These are phyloP conservation scores for Pseudonitzschia delicatissima DNA, from an alignment of 108 stramenopile genomes.

Conservation along the genomic window DNA sequence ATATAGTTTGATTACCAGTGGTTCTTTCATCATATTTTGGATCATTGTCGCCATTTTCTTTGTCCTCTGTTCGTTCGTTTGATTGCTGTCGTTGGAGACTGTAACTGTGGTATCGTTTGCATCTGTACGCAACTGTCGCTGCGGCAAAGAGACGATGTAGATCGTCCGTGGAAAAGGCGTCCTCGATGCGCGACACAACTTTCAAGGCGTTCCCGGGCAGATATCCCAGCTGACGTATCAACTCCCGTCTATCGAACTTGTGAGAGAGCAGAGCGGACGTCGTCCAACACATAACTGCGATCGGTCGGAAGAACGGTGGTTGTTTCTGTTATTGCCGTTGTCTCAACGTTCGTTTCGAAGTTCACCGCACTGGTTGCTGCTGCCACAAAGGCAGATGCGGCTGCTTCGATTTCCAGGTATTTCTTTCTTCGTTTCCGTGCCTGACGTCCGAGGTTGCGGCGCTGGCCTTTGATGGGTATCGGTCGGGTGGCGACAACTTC, in stretches of 20 bases:
- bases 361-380: background rate
- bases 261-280: conserved; percentile 13
- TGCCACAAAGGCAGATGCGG: conserved; percentile 1
- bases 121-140: conserved; percentile 6
- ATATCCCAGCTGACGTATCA: conserved; percentile 69
- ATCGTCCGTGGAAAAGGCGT: conserved; percentile 12
- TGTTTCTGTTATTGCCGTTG: background rate
- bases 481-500: background rate
- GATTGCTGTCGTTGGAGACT: background rate
- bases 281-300: conserved; percentile 26
- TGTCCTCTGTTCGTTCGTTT: background rate
- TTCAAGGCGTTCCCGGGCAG: conserved; percentile 76
- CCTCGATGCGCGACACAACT: conserved; percentile 42
- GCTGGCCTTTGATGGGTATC: background rate
- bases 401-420: conserved; percentile 26
- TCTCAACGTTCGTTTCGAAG: background rate
- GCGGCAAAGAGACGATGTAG: conserved; percentile 3
- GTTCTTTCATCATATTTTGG: conserved; percentile 15
- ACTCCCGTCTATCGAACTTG: conserved; percentile 33
- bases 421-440: conserved; percentile 43
- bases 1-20: conserved; percentile 72
- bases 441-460: conserved; percentile 35
- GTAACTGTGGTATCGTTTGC: background rate
- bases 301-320: conserved; percentile 32
- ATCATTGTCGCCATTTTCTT: conserved; percentile 16